phyloP scores from a whole-genome alignment of 2,329 filamentous ascomycete species.

The Penicillium sp. region DNA sequence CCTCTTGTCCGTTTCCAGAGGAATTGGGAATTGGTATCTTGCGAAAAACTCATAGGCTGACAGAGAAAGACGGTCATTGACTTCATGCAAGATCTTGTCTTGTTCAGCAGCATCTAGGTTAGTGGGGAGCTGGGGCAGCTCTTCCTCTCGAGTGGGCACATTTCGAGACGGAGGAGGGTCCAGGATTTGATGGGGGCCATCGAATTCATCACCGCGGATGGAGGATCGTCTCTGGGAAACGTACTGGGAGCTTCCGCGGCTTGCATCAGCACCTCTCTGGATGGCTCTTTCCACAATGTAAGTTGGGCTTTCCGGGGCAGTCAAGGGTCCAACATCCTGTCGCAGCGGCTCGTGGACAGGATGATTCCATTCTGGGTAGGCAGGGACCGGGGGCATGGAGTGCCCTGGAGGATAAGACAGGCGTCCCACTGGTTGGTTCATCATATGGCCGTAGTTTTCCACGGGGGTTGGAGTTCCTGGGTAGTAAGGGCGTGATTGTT shows the following conservation, averaged over 20 bases:
- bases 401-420: slow-evolving; percentile 34
- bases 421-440: slow-evolving; percentile 26
- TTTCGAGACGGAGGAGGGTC: slow-evolving; percentile 69
- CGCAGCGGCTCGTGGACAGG: slow-evolving; percentile 33
- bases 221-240: slow-evolving; percentile 66
- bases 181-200: slow-evolving; percentile 80
- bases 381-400: slow-evolving; percentile 27
- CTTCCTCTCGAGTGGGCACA: slow-evolving; percentile 73
- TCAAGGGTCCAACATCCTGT: slow-evolving; percentile 34
- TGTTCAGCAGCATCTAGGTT: slow-evolving; percentile 82
- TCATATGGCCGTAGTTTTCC: slow-evolving; percentile 30
- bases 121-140: slow-evolving; percentile 77
- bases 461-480: slow-evolving; percentile 27
- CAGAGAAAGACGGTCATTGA: slow-evolving; percentile 81
- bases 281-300: slow-evolving; percentile 39
- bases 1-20: slow-evolving; percentile 77
- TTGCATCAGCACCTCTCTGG: slow-evolving; percentile 32
- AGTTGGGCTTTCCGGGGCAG: slow-evolving; percentile 34
- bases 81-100: slow-evolving; percentile 73
- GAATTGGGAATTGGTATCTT: slow-evolving; percentile 87
- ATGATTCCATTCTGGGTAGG: slow-evolving; percentile 38
- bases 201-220: slow-evolving; percentile 78
- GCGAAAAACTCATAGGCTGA: slow-evolving; percentile 89
- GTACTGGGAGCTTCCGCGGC: slow-evolving; percentile 35
- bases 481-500: slow-evolving; percentile 31